Evolutionary conservation across 768 basidiomycete genomes (phyloP).

Genomic region (Suillus subalutaceus): DNA sequence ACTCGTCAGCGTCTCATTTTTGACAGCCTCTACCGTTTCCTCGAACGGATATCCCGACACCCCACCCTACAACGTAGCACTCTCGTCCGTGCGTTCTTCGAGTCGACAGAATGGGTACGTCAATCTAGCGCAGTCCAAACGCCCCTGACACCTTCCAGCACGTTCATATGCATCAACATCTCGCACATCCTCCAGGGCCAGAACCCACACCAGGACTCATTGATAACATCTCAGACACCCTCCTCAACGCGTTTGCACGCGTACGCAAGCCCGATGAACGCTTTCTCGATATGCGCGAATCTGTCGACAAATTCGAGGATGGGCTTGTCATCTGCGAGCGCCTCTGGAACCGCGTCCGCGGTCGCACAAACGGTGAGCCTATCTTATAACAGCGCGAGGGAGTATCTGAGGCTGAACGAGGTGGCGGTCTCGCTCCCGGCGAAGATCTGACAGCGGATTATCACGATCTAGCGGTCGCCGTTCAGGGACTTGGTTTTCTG

Average conservation of each 20-base stretch:
- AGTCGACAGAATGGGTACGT: constrained; percentile 97
- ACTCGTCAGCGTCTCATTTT: constrained; percentile 1
- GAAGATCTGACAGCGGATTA: constrained; percentile 98
- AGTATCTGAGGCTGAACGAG: constrained; percentile 83
- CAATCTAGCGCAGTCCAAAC: not conserved
- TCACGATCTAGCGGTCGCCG: constrained; percentile 93
- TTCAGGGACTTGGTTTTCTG: constrained; percentile 96
- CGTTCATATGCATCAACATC: constrained; percentile 95
- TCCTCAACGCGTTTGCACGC: constrained; percentile 93
- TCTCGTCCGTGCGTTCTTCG: constrained; percentile 91
- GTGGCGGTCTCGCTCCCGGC: constrained; percentile 75
- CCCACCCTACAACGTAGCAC: constrained; percentile 92
- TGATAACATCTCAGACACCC: constrained; percentile 94
- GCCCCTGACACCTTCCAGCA: constrained; percentile 52
- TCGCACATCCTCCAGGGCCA: constrained; percentile 89
- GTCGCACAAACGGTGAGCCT: constrained; percentile 84
- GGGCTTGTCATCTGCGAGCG: constrained; percentile 83
- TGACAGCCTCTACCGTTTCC: constrained; percentile 84
- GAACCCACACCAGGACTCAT: constrained; percentile 80
- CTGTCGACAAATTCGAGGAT: constrained; percentile 95
- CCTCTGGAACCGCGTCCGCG: constrained; percentile 75
- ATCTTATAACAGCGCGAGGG: constrained; percentile 34
- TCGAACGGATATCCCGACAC: constrained; percentile 89
- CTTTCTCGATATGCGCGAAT: constrained; percentile 89
- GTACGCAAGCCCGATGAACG: constrained; percentile 97